Evolutionary conservation across 2,329 filamentous ascomycete genomes (phyloP), one percentile per base, ranked within the genome.

Genomic region (Pseudocercospora vitis): DNA sequence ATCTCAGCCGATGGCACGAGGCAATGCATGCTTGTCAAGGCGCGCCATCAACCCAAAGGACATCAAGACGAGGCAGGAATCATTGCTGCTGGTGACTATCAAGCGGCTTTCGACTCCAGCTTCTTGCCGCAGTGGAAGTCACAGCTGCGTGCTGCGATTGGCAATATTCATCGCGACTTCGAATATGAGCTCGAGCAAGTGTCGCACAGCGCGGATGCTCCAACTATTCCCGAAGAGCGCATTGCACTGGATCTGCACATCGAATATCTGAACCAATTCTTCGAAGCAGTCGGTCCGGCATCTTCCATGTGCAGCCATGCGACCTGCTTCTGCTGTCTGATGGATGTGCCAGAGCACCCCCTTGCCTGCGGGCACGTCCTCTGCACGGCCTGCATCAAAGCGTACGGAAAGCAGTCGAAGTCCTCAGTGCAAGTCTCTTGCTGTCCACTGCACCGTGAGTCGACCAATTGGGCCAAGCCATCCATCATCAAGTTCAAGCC

Each of bases 271-370:
- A 65, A 65, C 31, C 58, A 63, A 9, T 76, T 75, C 61, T 76
- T 70, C 58, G 61, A 65, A 48, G 67, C 73, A 42, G 64, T 72
- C 12, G 77, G 71, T 32, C 75, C 63, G 4, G 67, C 66, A 16
- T 57, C 61, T 12, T 60, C 62, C n/a, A 65, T 68, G 19, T 60
- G 63, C 52, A 67, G 64, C 42, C 63, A 69, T 50, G 57, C 71
- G 1, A 72, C 73, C 1, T 80, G 77, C 54, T 76, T 78, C 53
- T 75, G 70, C 48, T 80, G 77, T 55, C 63, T 79, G 18, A 69
- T 73, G 51, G 70, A 72, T 39, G 63, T 71, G 2, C 72, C 76
- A 1, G 70, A 76, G 53, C 72, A 78, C 55, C 60, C 68, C 1
- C 63, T 79, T 1, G 70, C 71, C 3, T 79, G 76, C 52, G 75